Percentiles rank a stretch among this genome's conserved stretches.
Evolutionary conservation across 441 rosid species (phyloP).

Genomic region (Iberis amara): DNA sequence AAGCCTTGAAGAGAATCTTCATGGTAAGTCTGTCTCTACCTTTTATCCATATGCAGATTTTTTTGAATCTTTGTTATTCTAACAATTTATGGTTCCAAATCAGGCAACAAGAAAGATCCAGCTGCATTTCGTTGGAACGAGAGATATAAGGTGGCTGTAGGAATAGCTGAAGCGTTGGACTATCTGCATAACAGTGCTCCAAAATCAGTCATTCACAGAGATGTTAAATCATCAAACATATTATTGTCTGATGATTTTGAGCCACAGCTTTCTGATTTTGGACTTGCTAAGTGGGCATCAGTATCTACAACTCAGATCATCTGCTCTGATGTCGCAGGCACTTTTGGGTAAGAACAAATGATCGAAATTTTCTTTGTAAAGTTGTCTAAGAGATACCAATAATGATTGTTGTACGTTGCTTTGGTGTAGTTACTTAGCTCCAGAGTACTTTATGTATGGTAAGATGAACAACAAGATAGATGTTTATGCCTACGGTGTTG

Average conservation of each 20-base stretch:
- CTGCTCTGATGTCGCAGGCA: conserved; percentile 55
- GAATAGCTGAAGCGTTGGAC: conserved; percentile 55
- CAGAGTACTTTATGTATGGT: conserved; percentile 30
- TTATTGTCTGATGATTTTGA: conserved; percentile 55
- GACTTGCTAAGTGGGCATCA: conserved; percentile 57
- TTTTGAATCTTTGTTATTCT: neutral
- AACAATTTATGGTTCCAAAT: conserved; percentile 9
- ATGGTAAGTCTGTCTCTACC: conserved; percentile 36
- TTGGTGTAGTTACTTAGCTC: conserved; percentile 54
- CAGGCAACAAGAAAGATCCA: conserved; percentile 48
- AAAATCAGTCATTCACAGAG: conserved; percentile 52
- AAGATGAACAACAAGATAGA: conserved; percentile 27
- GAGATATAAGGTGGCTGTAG: conserved; percentile 56
- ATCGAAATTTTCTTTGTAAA: conserved; percentile 25
- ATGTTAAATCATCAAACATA: conserved; percentile 63
- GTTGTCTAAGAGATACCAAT: conserved; percentile 8
- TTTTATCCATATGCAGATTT: neutral
- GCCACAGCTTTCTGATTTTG: conserved; percentile 71
- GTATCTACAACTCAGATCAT: conserved; percentile 41
- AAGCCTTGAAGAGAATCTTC: conserved; percentile 62
- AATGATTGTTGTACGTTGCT: conserved; percentile 2
- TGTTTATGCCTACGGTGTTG: conserved; percentile 28
- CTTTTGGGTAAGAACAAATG: conserved; percentile 48
- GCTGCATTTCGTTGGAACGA: conserved; percentile 45
- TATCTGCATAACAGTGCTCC: conserved; percentile 43